These are phyloP conservation scores for Sicyos baderoa DNA, from an alignment of 306 rosid species.

Conservation along the genomic window DNA sequence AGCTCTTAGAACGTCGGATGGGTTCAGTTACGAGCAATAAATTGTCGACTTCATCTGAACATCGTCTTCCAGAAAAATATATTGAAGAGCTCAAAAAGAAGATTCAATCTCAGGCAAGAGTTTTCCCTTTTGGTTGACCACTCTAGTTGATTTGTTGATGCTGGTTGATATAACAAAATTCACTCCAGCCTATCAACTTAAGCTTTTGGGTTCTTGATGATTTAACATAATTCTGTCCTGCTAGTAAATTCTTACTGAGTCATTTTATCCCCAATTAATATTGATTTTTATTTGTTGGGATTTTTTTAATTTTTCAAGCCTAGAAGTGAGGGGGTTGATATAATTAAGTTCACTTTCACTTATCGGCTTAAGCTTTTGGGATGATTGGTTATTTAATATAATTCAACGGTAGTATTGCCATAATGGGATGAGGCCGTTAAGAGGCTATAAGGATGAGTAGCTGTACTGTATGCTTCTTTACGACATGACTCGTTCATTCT, in stretches of 20 bases:
- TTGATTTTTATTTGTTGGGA: too few relatives aligned
- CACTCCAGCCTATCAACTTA: too few relatives aligned
- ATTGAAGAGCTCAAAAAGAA: slow-evolving; percentile 66
- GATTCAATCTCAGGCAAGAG: slow-evolving; percentile 72
- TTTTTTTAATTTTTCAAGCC: too few relatives aligned
- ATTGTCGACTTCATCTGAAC: slow-evolving; percentile 32
- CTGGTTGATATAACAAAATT: background rate
- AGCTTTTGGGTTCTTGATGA: too few relatives aligned
- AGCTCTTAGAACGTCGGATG: slow-evolving; percentile 55
- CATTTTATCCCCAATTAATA: too few relatives aligned
- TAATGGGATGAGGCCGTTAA: background rate
- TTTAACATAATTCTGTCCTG: too few relatives aligned
- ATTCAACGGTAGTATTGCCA: too few relatives aligned
- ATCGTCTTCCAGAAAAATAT: slow-evolving; percentile 41
- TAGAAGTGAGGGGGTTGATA: too few relatives aligned
- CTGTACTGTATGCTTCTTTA: background rate
- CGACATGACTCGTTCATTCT: background rate
- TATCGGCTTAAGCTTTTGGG: too few relatives aligned
- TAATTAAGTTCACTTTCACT: too few relatives aligned
- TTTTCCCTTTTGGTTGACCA: slow-evolving; percentile 13
- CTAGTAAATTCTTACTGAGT: too few relatives aligned
- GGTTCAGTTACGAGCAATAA: slow-evolving; percentile 37
- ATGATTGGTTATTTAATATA: too few relatives aligned
- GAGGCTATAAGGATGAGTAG: background rate
- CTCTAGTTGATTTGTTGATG: slow-evolving; percentile 10